A percentile compares a stretch with the other conserved stretches of the same genome.
Evolutionary conservation across 2,329 filamentous ascomycete genomes (phyloP).

Genomic region (Chalara sp.): DNA sequence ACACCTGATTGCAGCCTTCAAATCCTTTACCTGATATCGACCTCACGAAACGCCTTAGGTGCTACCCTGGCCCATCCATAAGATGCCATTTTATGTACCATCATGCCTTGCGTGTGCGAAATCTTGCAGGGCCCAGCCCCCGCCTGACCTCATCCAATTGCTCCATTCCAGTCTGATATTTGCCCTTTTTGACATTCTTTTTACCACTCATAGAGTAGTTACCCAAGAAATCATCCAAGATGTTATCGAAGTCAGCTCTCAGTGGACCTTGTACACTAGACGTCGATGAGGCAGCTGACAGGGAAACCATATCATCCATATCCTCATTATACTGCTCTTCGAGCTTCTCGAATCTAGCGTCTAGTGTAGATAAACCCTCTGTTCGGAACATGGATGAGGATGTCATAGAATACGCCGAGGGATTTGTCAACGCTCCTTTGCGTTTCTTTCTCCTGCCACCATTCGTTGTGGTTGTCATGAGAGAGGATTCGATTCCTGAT

Average conservation of each 20-base stretch:
- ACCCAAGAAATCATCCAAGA: constrained; percentile 89
- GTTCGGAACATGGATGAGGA: constrained; percentile 82
- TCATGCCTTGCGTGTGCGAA: constrained; percentile 32
- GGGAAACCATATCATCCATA: constrained; percentile 52
- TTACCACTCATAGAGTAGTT: constrained; percentile 66
- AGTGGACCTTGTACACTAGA: constrained; percentile 64
- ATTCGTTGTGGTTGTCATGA: constrained; percentile 69
- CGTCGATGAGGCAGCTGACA: constrained; percentile 58
- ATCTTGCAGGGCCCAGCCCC: constrained; percentile 68
- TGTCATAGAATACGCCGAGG: constrained; percentile 85
- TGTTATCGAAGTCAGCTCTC: constrained; percentile 74
- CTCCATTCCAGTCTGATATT: constrained; percentile 72
- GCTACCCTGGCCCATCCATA: too few species aligned
- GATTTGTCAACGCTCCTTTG: constrained; percentile 85
- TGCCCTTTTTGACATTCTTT: constrained; percentile 71
- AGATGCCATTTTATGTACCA: neutral
- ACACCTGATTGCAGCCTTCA: too few species aligned
- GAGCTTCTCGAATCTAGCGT: constrained; percentile 85
- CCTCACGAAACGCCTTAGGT: too few species aligned
- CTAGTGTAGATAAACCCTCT: constrained; percentile 77
- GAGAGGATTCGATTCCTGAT: constrained; percentile 61
- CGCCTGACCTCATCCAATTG: constrained; percentile 86
- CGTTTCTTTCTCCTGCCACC: constrained; percentile 87
- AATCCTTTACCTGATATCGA: too few species aligned
- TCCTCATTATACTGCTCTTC: constrained; percentile 72